phyloP scores from a whole-genome alignment of 2,329 filamentous ascomycete genomes.

The Claviceps cyperi region DNA sequence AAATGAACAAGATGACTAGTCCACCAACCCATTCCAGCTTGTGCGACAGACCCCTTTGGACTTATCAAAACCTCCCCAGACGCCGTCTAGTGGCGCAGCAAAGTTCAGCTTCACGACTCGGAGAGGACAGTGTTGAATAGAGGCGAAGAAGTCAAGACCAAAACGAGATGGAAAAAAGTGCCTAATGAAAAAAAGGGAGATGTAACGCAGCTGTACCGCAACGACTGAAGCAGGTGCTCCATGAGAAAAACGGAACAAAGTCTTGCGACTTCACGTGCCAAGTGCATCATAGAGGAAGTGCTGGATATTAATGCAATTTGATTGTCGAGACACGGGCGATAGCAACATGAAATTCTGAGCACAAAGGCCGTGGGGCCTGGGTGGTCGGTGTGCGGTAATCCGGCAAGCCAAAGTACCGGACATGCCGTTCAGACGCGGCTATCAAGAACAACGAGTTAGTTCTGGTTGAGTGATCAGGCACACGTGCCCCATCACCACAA shows the following conservation, averaged over 20 bases:
- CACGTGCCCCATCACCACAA: slow-evolving; percentile 1
- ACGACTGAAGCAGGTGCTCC: slow-evolving; percentile 15
- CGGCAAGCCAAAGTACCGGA: slow-evolving; percentile 19
- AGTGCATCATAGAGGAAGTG: neutral
- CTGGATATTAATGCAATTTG: neutral
- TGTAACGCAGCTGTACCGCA: slow-evolving; percentile 23
- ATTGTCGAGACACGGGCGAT: neutral
- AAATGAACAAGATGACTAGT: neutral
- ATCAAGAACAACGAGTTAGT: slow-evolving; percentile 8
- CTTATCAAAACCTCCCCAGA: slow-evolving; percentile 21
- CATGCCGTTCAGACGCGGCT: slow-evolving; percentile 24
- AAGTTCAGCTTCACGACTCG: slow-evolving; percentile 12
- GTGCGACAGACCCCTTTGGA: neutral
- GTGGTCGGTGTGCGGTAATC: slow-evolving; percentile 6
- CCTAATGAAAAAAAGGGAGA: slow-evolving; percentile 7
- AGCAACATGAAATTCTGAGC: neutral
- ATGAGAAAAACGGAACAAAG: neutral
- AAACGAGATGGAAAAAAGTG: slow-evolving; percentile 16
- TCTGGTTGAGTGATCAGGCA: slow-evolving; percentile 3
- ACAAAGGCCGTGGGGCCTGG: neutral
- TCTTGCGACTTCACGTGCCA: slow-evolving; percentile 1
- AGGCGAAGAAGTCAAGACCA: slow-evolving; percentile 11
- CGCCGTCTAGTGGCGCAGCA: slow-evolving; percentile 15
- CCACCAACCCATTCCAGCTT: neutral
- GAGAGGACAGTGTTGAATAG: slow-evolving; percentile 6